Conservation (phyloP, 352 stramenopile species). For the Phytophthora cactorum region DNA sequence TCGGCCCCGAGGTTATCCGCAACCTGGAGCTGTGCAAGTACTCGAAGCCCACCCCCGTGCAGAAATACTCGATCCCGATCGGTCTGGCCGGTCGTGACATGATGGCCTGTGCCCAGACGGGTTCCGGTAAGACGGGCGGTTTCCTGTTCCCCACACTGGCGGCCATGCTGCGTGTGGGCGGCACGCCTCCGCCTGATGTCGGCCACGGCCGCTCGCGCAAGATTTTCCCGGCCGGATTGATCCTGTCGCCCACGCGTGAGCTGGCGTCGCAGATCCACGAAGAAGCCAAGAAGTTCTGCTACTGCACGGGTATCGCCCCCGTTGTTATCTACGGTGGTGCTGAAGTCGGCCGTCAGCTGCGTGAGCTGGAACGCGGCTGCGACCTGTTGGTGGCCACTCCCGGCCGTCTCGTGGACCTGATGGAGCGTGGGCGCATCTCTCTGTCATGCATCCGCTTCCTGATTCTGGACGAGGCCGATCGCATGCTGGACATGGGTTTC, state of each 20-base stretch:
- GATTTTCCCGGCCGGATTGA: conserved; percentile 92
- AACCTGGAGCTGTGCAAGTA: conserved; percentile 96
- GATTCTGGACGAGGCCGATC: conserved; percentile 99
- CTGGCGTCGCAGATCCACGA: conserved; percentile 96
- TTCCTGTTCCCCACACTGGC: conserved; percentile 98
- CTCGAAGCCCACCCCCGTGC: conserved; percentile 97
- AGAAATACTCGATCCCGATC: conserved; percentile 99
- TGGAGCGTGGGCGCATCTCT: conserved; percentile 94
- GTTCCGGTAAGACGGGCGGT: conserved; percentile 96
- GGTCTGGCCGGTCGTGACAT: conserved; percentile 94
- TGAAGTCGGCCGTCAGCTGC: conserved; percentile 88
- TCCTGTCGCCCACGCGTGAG: conserved; percentile 95
- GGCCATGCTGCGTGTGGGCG: conserved; percentile 92
- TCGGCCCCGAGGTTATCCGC: conserved; percentile 92
- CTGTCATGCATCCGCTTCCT: conserved; percentile 94
- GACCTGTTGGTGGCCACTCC: conserved; percentile 98
- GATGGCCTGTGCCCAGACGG: conserved; percentile 99
- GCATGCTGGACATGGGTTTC: conserved; percentile 99
- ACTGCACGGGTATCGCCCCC: conserved; percentile 94
- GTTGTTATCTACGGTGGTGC: conserved; percentile 96
- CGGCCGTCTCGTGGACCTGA: conserved; percentile 96
- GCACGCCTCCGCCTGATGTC: conserved; percentile 49
- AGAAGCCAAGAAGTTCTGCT: conserved; percentile 97
- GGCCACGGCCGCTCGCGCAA: conserved; percentile 76
- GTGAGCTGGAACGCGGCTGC: conserved; percentile 90